These are phyloP conservation scores for Fusarium mundagurra DNA, from an alignment of 2,329 filamentous ascomycete species.

Conservation along the genomic window DNA sequence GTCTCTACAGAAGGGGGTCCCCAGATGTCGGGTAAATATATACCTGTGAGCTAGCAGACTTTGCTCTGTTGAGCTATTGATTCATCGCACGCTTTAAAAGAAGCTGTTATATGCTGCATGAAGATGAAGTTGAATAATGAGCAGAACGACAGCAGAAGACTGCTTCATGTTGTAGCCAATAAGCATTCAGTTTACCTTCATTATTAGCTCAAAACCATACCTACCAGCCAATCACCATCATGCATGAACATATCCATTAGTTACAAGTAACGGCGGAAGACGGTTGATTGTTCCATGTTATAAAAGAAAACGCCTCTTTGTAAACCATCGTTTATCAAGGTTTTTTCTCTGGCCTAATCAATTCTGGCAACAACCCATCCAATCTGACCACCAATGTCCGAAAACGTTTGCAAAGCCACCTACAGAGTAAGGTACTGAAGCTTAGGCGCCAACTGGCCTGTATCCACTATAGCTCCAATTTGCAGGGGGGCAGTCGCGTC, in stretches of 20 bases:
- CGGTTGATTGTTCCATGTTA: neutral
- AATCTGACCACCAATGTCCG: neutral
- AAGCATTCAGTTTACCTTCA: neutral
- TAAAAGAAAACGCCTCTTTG: neutral
- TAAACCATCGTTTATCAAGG: neutral
- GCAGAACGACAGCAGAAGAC: neutral
- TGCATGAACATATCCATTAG: neutral
- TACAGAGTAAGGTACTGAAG: neutral
- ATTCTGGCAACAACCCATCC: neutral
- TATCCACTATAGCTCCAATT: slow-evolving; percentile 34
- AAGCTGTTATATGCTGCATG: neutral
- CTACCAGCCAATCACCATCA: neutral
- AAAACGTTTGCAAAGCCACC: neutral
- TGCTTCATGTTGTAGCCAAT: slow-evolving; percentile 5
- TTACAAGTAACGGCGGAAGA: neutral
- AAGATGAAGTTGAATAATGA: neutral
- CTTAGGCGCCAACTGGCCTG: neutral
- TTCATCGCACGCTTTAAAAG: neutral
- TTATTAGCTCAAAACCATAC: slow-evolving; percentile 1
- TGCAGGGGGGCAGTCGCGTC: slow-evolving; percentile 45
- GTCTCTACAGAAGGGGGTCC: neutral
- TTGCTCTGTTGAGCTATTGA: neutral
- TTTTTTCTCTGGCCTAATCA: neutral
- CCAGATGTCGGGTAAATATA: neutral
- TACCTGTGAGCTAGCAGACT: neutral